A percentile compares a stretch with the other conserved stretches of the same genome.
Conservation (phyloP, 768 basidiomycete genomes). For the Guyanaporus albipodus region DNA sequence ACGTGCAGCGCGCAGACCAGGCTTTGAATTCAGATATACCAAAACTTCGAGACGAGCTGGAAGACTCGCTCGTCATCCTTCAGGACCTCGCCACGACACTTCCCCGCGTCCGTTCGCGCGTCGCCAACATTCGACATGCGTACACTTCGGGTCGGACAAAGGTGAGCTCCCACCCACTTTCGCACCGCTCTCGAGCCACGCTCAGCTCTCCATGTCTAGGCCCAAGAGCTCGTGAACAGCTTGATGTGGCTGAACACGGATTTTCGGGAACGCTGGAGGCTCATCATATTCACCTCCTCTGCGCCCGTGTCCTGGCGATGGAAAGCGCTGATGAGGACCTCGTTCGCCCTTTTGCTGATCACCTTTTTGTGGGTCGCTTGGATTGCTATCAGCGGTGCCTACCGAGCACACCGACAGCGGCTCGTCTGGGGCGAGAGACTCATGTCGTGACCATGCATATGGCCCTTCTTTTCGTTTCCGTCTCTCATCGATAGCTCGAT, state of each 20-base stretch:
- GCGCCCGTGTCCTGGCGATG: conserved; percentile 71
- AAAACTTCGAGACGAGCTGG: conserved; percentile 55
- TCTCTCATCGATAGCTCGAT: background rate
- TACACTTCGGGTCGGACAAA: conserved; percentile 72
- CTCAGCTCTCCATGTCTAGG: conserved; percentile 37
- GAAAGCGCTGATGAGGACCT: conserved; percentile 58
- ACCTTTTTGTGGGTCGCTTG: conserved; percentile 57
- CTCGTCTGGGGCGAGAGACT: conserved; percentile 78
- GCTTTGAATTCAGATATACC: conserved; percentile 59
- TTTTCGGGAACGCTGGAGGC: conserved; percentile 70
- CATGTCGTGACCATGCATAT: conserved; percentile 54
- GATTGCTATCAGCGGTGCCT: conserved; percentile 62
- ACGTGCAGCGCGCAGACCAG: conserved; percentile 54
- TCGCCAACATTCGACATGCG: conserved; percentile 56
- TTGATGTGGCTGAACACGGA: conserved; percentile 76
- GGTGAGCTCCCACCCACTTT: conserved; percentile 37
- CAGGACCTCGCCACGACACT: conserved; percentile 54
- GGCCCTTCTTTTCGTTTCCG: background rate
- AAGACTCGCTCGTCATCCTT: conserved; percentile 56
- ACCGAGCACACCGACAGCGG: conserved; percentile 68
- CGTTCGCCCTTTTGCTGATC: conserved; percentile 56
- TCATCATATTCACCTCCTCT: conserved; percentile 67
- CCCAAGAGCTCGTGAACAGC: conserved; percentile 57
- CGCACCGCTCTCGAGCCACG: background rate
- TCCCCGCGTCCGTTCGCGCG: conserved; percentile 58